Conservation (phyloP, 805 yeast species). For the Tetrapisispora namnaoensis region DNA sequence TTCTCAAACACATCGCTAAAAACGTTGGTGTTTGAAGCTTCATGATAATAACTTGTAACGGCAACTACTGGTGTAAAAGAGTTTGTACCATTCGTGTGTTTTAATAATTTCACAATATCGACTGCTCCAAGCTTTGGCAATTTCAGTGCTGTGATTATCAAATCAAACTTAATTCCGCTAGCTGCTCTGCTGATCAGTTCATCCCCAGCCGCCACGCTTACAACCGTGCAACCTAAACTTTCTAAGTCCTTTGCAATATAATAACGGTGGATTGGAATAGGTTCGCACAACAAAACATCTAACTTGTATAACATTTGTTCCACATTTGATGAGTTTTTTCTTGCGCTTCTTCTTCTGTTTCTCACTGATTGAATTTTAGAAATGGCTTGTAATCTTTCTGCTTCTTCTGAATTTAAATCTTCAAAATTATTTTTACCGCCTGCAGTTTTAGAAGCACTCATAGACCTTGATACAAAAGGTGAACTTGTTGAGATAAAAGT, state of each 20-base stretch:
- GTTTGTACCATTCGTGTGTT: conserved; percentile 68
- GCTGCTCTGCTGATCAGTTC: conserved; percentile 75
- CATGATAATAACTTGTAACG: conserved; percentile 59
- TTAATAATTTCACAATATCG: conserved; percentile 69
- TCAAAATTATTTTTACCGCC: conserved; percentile 15
- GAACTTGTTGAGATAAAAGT: not conserved
- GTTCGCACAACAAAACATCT: conserved; percentile 76
- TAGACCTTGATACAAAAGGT: conserved; percentile 11
- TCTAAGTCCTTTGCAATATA: conserved; percentile 55
- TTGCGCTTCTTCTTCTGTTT: conserved; percentile 22
- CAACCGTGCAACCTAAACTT: conserved; percentile 68
- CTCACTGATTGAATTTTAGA: conserved; percentile 22
- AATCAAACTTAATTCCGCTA: conserved; percentile 73
- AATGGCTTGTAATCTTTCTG: conserved; percentile 20
- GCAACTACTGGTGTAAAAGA: conserved; percentile 70
- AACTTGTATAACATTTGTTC: conserved; percentile 27
- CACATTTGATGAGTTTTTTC: conserved; percentile 16
- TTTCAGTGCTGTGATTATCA: conserved; percentile 67
- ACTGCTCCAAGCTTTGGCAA: conserved; percentile 57
- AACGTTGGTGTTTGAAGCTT: conserved; percentile 42
- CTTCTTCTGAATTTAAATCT: conserved; percentile 17
- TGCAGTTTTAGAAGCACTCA: conserved; percentile 40
- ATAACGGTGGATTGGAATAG: conserved; percentile 72
- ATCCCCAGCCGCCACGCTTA: conserved; percentile 67
- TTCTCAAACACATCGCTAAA: conserved; percentile 69